These are phyloP conservation scores for Bidens hawaiensis DNA, from an alignment of 140 eudicot species.

Conservation along the genomic window DNA sequence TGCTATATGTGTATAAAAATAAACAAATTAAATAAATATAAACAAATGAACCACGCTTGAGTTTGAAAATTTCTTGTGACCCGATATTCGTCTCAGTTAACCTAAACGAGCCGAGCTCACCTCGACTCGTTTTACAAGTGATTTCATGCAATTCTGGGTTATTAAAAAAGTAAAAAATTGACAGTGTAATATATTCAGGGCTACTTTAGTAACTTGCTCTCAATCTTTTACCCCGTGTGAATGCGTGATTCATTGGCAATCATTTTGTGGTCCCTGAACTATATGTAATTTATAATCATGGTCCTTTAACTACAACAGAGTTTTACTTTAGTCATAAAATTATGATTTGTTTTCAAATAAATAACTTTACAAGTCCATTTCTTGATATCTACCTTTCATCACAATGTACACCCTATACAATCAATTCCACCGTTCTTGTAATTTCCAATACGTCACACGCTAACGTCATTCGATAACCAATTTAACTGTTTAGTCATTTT, in stretches of 20 bases:
- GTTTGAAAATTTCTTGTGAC: too few relatives aligned
- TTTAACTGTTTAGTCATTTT: constrained; percentile 8
- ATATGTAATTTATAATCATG: constrained; percentile 8
- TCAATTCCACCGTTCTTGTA: not conserved
- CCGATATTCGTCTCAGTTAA: too few relatives aligned
- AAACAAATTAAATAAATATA: too few relatives aligned
- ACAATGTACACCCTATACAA: constrained; percentile 3
- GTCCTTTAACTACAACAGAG: constrained; percentile 18
- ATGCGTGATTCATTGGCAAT: constrained; percentile 19
- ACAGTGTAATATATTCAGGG: constrained; percentile 10
- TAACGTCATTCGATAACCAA: not conserved
- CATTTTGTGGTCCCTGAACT: constrained; percentile 29
- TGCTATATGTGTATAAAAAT: too few relatives aligned
- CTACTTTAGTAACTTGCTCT: not conserved
- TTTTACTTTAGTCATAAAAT: not conserved
- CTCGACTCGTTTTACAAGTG: too few relatives aligned
- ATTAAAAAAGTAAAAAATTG: too few relatives aligned
- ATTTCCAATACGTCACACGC: not conserved
- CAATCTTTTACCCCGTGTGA: not conserved
- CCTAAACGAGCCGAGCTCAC: too few relatives aligned
- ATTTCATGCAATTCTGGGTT: too few relatives aligned
- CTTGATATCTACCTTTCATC: constrained; percentile 19
- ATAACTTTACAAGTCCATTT: constrained; percentile 7
- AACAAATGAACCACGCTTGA: too few relatives aligned
- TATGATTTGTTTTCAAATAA: not conserved